Conservation (phyloP, 2,329 filamentous ascomycete genomes). For the Trichoderma semiorbis region DNA sequence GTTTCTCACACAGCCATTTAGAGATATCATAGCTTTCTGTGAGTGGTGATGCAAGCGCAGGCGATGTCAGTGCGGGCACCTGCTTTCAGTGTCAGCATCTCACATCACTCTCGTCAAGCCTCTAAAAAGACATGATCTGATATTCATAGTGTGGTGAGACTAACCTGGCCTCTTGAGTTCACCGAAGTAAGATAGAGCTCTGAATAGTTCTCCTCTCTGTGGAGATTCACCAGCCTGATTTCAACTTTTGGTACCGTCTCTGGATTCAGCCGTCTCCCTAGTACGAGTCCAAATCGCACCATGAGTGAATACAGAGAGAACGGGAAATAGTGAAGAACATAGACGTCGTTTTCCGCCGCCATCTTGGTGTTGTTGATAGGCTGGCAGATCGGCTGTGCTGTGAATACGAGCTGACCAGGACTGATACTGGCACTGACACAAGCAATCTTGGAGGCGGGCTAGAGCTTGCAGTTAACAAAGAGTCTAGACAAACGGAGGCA, state of each 20-base stretch:
- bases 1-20: constrained; percentile 29
- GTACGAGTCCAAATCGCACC: constrained; percentile 29
- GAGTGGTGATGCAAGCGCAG: constrained; percentile 23
- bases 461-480: background rate
- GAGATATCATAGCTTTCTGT: constrained; percentile 29
- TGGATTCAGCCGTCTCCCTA: constrained; percentile 26
- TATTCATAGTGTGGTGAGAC: background rate
- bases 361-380: background rate
- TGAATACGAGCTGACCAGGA: background rate
- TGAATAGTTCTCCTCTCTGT: constrained; percentile 27
- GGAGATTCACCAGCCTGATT: constrained; percentile 28
- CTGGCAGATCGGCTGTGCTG: too few species aligned
- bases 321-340: constrained; percentile 30
- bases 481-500: background rate
- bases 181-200: constrained; percentile 29
- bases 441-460: background rate
- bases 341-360: constrained; percentile 13
- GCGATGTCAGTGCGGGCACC: constrained; percentile 30
- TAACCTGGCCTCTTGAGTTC: constrained; percentile 30
- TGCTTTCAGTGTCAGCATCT: constrained; percentile 5
- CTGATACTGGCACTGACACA: background rate
- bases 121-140: background rate
- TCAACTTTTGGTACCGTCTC: constrained; percentile 26
- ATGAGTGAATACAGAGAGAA: constrained; percentile 33
- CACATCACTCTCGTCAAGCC: background rate